Percentiles rank a stretch among this genome's conserved stretches.
phyloP scores from a whole-genome alignment of 176 grass and related monocot species.

The Musa acuminata region DNA sequence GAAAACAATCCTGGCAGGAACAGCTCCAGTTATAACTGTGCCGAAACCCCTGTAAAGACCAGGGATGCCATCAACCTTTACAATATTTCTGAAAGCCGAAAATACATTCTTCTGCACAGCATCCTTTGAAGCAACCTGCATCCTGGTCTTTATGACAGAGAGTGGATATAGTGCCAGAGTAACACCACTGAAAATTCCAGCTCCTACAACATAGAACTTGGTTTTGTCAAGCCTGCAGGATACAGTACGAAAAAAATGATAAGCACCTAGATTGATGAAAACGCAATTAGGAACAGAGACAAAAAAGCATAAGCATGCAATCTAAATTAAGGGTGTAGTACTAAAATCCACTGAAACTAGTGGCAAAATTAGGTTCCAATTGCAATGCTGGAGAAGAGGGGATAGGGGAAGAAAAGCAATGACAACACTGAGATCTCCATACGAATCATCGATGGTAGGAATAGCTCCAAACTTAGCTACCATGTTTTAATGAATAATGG shows the following conservation, averaged over 20 bases:
- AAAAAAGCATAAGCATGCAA: not conserved
- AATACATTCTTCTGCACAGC: constrained; percentile 64
- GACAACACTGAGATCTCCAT: not conserved
- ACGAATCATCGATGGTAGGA: no score
- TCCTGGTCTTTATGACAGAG: constrained; percentile 85
- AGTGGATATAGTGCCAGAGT: constrained; percentile 74
- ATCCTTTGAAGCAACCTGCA: constrained; percentile 94
- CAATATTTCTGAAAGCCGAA: constrained; percentile 65
- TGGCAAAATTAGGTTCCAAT: not conserved
- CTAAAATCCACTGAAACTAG: not conserved
- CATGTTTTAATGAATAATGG: no score
- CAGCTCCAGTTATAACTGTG: constrained; percentile 73
- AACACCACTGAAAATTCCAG: constrained; percentile 78
- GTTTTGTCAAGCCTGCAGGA: constrained; percentile 81
- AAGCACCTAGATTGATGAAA: constrained; percentile 2
- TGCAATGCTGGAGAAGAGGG: not conserved
- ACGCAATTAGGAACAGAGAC: not conserved
- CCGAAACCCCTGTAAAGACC: constrained; percentile 81
- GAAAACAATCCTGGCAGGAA: constrained; percentile 90
- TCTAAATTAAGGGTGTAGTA: not conserved
- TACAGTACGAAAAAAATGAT: not conserved
- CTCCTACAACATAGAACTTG: constrained; percentile 80
- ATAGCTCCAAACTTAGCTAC: no score
- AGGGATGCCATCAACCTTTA: constrained; percentile 60
- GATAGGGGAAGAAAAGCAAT: not conserved